Percentiles rank a stretch among this genome's conserved stretches.
Evolutionary conservation across 805 yeast genomes (phyloP).

Genomic region (Limtongia smithiae): DNA sequence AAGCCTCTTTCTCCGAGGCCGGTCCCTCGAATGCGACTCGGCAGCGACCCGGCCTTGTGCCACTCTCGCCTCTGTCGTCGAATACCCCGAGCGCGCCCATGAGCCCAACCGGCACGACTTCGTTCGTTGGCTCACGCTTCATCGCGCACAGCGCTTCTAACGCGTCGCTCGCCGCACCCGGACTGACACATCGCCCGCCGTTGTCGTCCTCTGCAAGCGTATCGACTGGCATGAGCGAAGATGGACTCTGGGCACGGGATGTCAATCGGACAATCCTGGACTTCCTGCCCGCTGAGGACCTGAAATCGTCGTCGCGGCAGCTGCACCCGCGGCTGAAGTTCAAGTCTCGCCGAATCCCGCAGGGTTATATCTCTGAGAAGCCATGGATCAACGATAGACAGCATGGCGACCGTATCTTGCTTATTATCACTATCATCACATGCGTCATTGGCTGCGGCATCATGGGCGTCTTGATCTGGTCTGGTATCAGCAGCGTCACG

Average conservation of each 20-base stretch:
- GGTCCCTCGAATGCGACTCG: no score
- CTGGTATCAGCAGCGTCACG: slow-evolving; percentile 17
- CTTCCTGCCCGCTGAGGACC: background rate
- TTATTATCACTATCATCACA: slow-evolving; percentile 5
- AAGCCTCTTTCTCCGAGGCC: no score
- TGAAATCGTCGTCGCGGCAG: slow-evolving; percentile 1
- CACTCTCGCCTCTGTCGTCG: background rate
- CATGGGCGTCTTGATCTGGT: slow-evolving; percentile 20
- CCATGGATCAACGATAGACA: slow-evolving; percentile 21
- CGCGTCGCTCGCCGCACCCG: background rate
- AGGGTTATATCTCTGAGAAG: slow-evolving; percentile 19
- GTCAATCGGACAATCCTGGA: background rate
- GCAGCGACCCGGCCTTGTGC: background rate
- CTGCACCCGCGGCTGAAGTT: slow-evolving; percentile 10
- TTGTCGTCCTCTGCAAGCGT: background rate
- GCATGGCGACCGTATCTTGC: slow-evolving; percentile 8
- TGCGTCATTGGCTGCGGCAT: slow-evolving; percentile 9
- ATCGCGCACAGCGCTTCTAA: background rate
- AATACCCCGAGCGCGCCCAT: background rate
- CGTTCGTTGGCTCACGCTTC: slow-evolving; percentile 5
- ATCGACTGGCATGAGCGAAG: no score
- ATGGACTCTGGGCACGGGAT: background rate
- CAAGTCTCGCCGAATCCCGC: slow-evolving; percentile 21
- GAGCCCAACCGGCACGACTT: background rate
- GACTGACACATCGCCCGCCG: background rate